These are phyloP conservation scores for Aspergillus hiratsukae DNA, from an alignment of 2,329 filamentous ascomycete genomes.

Conservation along the genomic window DNA sequence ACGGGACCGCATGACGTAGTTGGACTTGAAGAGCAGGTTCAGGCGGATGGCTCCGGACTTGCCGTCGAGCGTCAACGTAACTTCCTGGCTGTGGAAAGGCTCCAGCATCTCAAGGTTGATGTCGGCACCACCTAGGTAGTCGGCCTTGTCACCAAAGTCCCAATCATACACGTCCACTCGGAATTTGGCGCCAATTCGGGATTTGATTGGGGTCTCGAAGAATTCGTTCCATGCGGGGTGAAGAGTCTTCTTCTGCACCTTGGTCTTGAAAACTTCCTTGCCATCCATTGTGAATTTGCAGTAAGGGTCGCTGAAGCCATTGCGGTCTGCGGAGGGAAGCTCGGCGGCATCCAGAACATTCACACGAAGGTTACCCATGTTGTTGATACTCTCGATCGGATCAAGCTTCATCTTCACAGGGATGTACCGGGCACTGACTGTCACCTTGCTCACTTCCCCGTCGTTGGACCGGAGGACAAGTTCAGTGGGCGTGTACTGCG, in stretches of 20 bases:
- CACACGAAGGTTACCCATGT: constrained; percentile 93
- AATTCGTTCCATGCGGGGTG: constrained; percentile 94
- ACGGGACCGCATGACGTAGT: constrained; percentile 79
- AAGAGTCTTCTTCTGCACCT: constrained; percentile 93
- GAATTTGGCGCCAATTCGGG: constrained; percentile 80
- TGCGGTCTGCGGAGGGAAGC: constrained; percentile 89
- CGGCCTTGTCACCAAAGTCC: constrained; percentile 93
- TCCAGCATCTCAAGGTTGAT: constrained; percentile 78
- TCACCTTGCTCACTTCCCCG: constrained; percentile 72
- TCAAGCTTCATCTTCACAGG: constrained; percentile 92
- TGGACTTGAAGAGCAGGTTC: constrained; percentile 84
- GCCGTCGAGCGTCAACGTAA: constrained; percentile 72
- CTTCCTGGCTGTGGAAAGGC: constrained; percentile 76
- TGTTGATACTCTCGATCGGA: constrained; percentile 95
- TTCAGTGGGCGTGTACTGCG: constrained; percentile 79
- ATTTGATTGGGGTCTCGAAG: constrained; percentile 79
- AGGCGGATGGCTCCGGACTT: constrained; percentile 81
- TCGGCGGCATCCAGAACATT: constrained; percentile 82
- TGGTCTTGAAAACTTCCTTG: constrained; percentile 89
- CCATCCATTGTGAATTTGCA: constrained; percentile 91
- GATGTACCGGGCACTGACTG: constrained; percentile 89
- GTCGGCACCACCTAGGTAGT: constrained; percentile 72
- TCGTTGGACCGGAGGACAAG: constrained; percentile 75
- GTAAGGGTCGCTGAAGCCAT: constrained; percentile 95
- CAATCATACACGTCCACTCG: constrained; percentile 84